Percentiles rank a stretch among this genome's conserved stretches.
Conservation (phyloP, 225 moss, liverwort and hornwort genomes). For the Anthoceros angustus region DNA sequence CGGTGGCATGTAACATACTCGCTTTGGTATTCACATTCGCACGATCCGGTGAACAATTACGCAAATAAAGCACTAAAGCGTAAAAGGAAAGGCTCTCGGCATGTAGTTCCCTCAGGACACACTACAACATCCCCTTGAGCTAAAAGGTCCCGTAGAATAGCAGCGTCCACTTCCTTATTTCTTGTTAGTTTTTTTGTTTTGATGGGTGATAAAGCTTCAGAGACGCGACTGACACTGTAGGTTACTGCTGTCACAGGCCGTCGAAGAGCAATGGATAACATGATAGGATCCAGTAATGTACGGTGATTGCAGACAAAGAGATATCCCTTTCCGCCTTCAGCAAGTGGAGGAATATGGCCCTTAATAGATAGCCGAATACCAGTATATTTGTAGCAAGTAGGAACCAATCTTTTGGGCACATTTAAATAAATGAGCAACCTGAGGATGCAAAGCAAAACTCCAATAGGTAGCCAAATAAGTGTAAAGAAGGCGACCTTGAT, state of each 20-base stretch:
- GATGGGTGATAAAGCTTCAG: slow-evolving; percentile 57
- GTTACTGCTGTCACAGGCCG: slow-evolving; percentile 66
- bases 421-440: slow-evolving; percentile 25
- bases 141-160: slow-evolving; percentile 35
- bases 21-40: slow-evolving; percentile 66
- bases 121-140: slow-evolving; percentile 68
- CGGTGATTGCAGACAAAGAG: slow-evolving; percentile 68
- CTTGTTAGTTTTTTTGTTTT: slow-evolving; percentile 52
- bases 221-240: slow-evolving; percentile 54
- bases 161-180: slow-evolving; percentile 28
- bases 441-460: slow-evolving; percentile 17
- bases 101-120: slow-evolving; percentile 86
- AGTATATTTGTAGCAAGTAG: slow-evolving; percentile 15
- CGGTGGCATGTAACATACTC: slow-evolving; percentile 76
- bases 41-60: slow-evolving; percentile 60
- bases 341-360: slow-evolving; percentile 22
- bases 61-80: slow-evolving; percentile 75
- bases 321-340: slow-evolving; percentile 35
- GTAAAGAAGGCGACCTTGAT: slow-evolving; percentile 31
- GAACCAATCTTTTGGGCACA: slow-evolving; percentile 21
- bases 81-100: slow-evolving; percentile 65
- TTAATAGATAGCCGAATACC: slow-evolving; percentile 35
- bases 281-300: slow-evolving; percentile 67
- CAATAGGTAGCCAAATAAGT: slow-evolving; percentile 43
- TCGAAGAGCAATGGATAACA: slow-evolving; percentile 46